Base-by-base conservation (phyloP, 2,329 filamentous ascomycete species). In the Ophiostoma piceae region DNA sequence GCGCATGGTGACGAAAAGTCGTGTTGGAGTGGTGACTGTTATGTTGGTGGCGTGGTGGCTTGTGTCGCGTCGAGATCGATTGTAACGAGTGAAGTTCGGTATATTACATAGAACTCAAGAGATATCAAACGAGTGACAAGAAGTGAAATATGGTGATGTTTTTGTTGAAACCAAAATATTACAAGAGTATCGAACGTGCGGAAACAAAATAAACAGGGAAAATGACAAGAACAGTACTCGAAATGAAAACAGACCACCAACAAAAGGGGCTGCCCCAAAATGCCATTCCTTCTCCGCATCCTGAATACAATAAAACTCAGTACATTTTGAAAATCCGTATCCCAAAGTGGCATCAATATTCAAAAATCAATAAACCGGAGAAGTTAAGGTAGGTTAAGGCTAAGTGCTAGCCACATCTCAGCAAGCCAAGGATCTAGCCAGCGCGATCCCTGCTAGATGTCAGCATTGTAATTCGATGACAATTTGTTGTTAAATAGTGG, bases 341-440 rank as follows among this genome's bases (percentile, higher is more conserved):
- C 47, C 47, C 47, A 54, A 54, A 54, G 19, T 19, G 47, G 47
- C 47, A 54, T 54, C 47, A 54, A 54, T n/a, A 54, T 54, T 54
- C 19, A 54, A 22, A 54, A 54, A 26, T 6, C 47, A 54, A 54
- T 54, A 54, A 54, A 54, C 5, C 41, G 3, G 8, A 54, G 16
- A 54, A 22, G n/a, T 35, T 8, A 35, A 35, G 35, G 35, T 35
- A 35, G 35, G n/a, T 54, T 22, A 54, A n/a, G 19, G n/a, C 9
- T 9, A 5, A 54, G 19, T 22, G 19, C 19, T 22, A 54, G n/a
- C 47, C 35, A 9, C n/a, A 22, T n/a, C 19, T 4, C 2, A 54
- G 8, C 47, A 54, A 54, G 19, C n/a, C 47, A 26, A 54, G 47
- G 47, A 9, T 54, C 47, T 54, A 19, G 47, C 47, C 47, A 54